Evolutionary conservation across 176 grass and related monocot species (phyloP).

Genomic region (Chloris gayana): DNA sequence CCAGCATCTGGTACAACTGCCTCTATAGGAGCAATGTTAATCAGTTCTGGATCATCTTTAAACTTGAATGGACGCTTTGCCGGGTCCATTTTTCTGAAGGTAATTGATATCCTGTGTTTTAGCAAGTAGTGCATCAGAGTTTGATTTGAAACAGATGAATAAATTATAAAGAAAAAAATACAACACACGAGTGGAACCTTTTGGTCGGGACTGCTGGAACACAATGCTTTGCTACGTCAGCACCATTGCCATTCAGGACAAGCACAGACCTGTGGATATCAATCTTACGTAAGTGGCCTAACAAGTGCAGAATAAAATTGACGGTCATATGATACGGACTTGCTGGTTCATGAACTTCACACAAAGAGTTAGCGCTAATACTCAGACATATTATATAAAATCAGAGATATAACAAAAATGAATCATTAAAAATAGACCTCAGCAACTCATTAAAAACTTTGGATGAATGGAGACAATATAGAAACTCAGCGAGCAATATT

Average conservation of each 20-base stretch:
- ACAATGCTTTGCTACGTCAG: slow-evolving; percentile 89
- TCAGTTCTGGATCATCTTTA: slow-evolving; percentile 63
- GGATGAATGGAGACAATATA: not conserved
- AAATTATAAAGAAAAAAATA: slow-evolving; percentile 3
- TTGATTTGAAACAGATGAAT: slow-evolving; percentile 22
- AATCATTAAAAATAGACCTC: slow-evolving; percentile 18
- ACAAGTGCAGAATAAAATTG: slow-evolving; percentile 4
- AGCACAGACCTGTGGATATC: slow-evolving; percentile 70
- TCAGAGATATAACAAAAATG: not conserved
- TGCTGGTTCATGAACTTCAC: not conserved
- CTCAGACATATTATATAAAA: not conserved
- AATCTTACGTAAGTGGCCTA: slow-evolving; percentile 35
- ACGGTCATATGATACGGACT: not conserved
- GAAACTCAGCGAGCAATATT: slow-evolving; percentile 20
- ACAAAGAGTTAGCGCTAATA: not conserved
- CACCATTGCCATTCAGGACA: slow-evolving; percentile 81
- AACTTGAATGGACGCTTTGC: slow-evolving; percentile 59
- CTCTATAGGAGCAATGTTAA: slow-evolving; percentile 50
- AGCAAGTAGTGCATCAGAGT: slow-evolving; percentile 22
- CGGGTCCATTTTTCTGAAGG: slow-evolving; percentile 87
- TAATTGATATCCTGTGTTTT: slow-evolving; percentile 83
- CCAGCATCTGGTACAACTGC: slow-evolving; percentile 35
- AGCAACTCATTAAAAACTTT: not conserved
- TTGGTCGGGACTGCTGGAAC: slow-evolving; percentile 75
- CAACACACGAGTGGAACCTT: slow-evolving; percentile 51